Percentiles rank a stretch among this genome's conserved stretches.
Evolutionary conservation across 257 asterid species (phyloP).

Genomic region (Salvia miltiorrhiza): DNA sequence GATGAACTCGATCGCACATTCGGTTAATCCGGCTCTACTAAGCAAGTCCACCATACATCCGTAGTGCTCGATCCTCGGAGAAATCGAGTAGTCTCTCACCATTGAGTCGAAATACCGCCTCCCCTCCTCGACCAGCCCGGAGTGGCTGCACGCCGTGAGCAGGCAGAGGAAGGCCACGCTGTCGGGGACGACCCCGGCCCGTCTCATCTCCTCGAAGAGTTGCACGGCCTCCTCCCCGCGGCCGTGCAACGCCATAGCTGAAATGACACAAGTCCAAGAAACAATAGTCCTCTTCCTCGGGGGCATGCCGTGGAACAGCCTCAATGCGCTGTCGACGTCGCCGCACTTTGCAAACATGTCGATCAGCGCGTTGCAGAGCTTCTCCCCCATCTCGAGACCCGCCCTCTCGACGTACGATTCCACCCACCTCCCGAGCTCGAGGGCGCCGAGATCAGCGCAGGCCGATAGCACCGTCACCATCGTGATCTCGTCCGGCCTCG

Average conservation of each 20-base stretch:
- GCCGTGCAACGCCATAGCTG: constrained; percentile 69
- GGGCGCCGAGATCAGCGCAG: constrained; percentile 66
- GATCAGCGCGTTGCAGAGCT: constrained; percentile 61
- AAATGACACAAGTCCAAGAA: constrained; percentile 74
- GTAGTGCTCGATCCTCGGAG: constrained; percentile 73
- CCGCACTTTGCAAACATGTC: constrained; percentile 89
- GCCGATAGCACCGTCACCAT: constrained; percentile 72
- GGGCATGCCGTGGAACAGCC: constrained; percentile 48
- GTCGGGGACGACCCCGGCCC: constrained; percentile 46
- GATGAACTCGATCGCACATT: constrained; percentile 60
- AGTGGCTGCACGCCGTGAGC: constrained; percentile 86
- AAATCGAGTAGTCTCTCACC: constrained; percentile 49
- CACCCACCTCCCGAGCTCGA: constrained; percentile 76
- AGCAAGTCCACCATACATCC: constrained; percentile 87
- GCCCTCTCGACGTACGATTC: constrained; percentile 53
- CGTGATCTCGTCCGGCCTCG: constrained; percentile 67
- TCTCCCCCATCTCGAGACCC: constrained; percentile 40
- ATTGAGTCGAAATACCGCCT: constrained; percentile 46
- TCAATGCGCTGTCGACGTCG: constrained; percentile 60
- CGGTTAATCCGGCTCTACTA: constrained; percentile 59
- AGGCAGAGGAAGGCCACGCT: constrained; percentile 63
- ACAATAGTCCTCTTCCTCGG: constrained; percentile 46
- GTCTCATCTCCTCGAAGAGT: constrained; percentile 69
- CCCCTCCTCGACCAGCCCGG: constrained; percentile 66
- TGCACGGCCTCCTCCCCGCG: constrained; percentile 59